Evolutionary conservation across 1,284 basidiomycete species (phyloP).

Genomic region (Sanghuangporus weigelae): DNA sequence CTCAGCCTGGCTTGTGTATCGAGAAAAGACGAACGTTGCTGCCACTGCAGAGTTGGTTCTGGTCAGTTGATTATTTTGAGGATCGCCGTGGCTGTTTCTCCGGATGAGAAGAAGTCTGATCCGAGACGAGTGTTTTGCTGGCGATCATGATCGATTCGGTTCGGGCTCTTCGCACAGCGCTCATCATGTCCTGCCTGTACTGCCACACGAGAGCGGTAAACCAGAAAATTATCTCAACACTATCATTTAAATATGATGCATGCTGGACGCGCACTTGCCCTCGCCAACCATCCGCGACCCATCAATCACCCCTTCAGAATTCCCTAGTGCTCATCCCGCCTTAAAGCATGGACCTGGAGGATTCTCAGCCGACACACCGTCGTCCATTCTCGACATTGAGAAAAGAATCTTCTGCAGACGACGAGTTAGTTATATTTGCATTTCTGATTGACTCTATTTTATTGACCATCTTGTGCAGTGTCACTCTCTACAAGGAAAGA

Average conservation of each 20-base stretch:
- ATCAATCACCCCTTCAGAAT: neutral
- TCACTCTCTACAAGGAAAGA: neutral
- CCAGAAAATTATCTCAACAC: neutral
- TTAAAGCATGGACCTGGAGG: neutral
- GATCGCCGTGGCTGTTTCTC: too few species aligned
- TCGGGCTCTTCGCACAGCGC: neutral
- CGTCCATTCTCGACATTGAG: neutral
- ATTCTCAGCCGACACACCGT: neutral
- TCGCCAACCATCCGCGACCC: neutral
- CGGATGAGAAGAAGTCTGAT: neutral
- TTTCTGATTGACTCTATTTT: neutral
- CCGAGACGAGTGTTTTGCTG: neutral
- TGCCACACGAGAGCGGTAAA: neutral
- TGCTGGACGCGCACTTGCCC: neutral
- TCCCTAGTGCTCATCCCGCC: neutral
- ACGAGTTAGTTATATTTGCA: neutral
- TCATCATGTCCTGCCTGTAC: neutral
- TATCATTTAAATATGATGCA: neutral
- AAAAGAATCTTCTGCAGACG: slow-evolving; percentile 1
- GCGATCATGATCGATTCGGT: neutral
- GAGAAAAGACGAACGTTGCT: too few species aligned
- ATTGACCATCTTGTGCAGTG: neutral
- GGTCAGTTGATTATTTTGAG: too few species aligned
- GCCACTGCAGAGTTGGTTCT: too few species aligned
- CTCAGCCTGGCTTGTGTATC: too few species aligned